These are phyloP conservation scores for Colletotrichum sp. DNA, from an alignment of 2,329 filamentous ascomycete genomes.

Conservation along the genomic window DNA sequence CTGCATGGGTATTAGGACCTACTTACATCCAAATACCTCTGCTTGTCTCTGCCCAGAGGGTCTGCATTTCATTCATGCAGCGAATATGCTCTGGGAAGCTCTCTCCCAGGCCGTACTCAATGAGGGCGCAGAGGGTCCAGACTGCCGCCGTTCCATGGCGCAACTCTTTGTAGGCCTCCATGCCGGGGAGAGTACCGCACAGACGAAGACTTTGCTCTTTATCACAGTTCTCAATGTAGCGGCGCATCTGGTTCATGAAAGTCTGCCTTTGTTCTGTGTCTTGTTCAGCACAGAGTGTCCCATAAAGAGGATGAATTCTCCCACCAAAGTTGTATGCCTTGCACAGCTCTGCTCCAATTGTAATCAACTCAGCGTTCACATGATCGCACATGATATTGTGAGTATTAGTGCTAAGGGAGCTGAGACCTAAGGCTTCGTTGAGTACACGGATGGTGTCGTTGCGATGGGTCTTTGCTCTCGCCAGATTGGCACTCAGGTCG, in stretches of 20 bases:
- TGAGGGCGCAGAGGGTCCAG: slow-evolving; percentile 28
- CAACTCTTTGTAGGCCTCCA: slow-evolving; percentile 31
- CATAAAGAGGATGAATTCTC: not conserved
- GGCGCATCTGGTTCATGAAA: slow-evolving; percentile 23
- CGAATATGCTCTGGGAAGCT: slow-evolving; percentile 1
- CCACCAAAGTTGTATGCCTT: not conserved
- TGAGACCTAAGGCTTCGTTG: slow-evolving; percentile 22
- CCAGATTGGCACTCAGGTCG: slow-evolving; percentile 30
- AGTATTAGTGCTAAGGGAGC: not conserved
- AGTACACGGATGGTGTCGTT: slow-evolving; percentile 24
- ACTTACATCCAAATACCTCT: slow-evolving; percentile 26
- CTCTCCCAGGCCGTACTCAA: slow-evolving; percentile 24
- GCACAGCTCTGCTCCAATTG: slow-evolving; percentile 24
- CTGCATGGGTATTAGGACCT: not conserved
- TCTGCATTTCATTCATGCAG: not conserved
- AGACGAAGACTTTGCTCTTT: slow-evolving; percentile 32
- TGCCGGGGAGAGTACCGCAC: slow-evolving; percentile 25
- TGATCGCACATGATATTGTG: slow-evolving; percentile 11
- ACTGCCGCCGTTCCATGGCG: slow-evolving; percentile 31
- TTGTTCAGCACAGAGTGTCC: not conserved
- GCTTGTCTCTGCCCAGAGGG: slow-evolving; percentile 28
- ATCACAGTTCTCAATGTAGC: slow-evolving; percentile 29
- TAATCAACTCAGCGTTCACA: slow-evolving; percentile 28
- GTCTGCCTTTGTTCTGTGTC: not conserved
- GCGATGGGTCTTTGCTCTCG: slow-evolving; percentile 29